phyloP scores from a whole-genome alignment of 495 filamentous ascomycete species.

The Penicillium lividum region DNA sequence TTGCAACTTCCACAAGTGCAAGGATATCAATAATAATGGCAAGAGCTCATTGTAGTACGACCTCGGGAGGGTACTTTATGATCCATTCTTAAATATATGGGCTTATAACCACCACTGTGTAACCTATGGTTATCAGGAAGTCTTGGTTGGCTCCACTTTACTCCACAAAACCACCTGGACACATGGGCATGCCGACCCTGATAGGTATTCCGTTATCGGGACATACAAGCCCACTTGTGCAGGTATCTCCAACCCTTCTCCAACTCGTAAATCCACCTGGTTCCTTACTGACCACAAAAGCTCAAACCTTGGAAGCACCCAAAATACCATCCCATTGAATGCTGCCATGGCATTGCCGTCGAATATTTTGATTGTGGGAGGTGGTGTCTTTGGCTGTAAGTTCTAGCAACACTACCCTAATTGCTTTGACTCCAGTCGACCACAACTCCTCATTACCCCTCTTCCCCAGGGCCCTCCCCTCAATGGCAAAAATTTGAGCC shows the following conservation, averaged over 20 bases:
- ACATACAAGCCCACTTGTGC: background rate
- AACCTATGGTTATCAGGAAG: too few relatives aligned
- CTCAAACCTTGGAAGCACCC: conserved; percentile 1
- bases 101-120: too few relatives aligned
- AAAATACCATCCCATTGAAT: background rate
- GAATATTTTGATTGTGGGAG: conserved; percentile 73
- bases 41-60: too few relatives aligned
- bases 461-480: background rate
- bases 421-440: background rate
- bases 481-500: background rate
- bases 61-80: too few relatives aligned
- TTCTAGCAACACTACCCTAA: conserved; percentile 9
- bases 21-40: too few relatives aligned
- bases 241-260: conserved; percentile 2
- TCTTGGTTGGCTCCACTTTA: background rate
- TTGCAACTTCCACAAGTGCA: too few relatives aligned
- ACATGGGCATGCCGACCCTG: background rate
- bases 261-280: conserved; percentile 1
- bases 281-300: background rate
- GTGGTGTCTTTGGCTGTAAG: conserved; percentile 73
- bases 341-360: conserved; percentile 39
- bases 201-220: conserved; percentile 24
- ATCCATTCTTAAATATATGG: too few relatives aligned
- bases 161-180: background rate
- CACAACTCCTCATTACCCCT: conserved; percentile 12